Evolutionary conservation across 495 filamentous ascomycete species (phyloP), one percentile per base, ranked within the genome.

Genomic region (Neurospora terricola): DNA sequence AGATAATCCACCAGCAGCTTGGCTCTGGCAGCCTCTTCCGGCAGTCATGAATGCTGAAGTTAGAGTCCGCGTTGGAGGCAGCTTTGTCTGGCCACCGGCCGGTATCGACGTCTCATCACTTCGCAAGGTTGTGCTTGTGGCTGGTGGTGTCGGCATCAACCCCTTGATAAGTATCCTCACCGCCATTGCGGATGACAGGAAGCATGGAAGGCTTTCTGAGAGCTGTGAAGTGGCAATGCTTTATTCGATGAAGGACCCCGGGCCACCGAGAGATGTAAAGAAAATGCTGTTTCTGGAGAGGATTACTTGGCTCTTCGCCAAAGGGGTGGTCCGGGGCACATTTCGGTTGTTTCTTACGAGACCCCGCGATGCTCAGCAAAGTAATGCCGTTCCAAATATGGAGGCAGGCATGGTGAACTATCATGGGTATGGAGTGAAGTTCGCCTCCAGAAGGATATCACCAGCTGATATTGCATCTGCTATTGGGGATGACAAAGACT

Each of bases 81-180:
- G 88, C 75, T 97, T 97, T 76, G 85, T 90, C 9, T 97, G 89
- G 87, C 91, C 92, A 12, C 88, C 91, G 0, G 81, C 83, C 1
- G 80, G 81, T 0, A 73, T 88, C 11, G 76, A 86, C 40, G 72
- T 73, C 5, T 37, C 74, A 6, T 21, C 75, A 30, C 78, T 93
- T 11, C 82, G 84, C 14, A 89, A 87, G 70, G 84, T 90, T 2
- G 86, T 95, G 1, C 89, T 97, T 45, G 84, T 96, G 66, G 93
- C 93, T 2, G 93, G 93, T 5, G 94, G 94, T 1, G 90, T 97
- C 34, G 94, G 94, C 2, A 90, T 97, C 59, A 97, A 97, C 80
- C 90, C 86, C 11, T 80, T 87, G 38, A 81, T 86, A 42, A 84
- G 81, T 73, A 88, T 88, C 80, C 73, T 87, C 8, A 73, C 76